Conservation (phyloP, 148 eudicot species). For the Dianthus caryophyllus region DNA sequence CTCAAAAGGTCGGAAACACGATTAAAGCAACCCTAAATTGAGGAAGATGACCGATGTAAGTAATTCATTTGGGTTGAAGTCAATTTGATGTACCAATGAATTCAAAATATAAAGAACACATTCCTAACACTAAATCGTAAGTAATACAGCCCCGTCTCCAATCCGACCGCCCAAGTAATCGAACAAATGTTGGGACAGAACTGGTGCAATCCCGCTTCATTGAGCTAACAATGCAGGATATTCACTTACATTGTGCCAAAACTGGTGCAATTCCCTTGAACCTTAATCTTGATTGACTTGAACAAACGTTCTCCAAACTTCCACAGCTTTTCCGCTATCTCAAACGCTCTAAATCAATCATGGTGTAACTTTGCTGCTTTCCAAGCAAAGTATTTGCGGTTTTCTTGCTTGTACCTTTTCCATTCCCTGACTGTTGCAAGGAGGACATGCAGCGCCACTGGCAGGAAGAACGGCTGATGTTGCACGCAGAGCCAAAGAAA, state of each 20-base stretch:
- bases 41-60: too few species aligned
- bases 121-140: too few species aligned
- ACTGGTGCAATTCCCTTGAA: neutral
- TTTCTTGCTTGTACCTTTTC: slow-evolving; percentile 75
- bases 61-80: too few species aligned
- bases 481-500: neutral
- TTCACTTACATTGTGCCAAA: neutral
- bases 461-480: slow-evolving; percentile 91
- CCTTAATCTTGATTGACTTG: neutral
- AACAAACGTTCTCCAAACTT: neutral
- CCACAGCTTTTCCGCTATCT: neutral
- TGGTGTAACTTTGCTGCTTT: slow-evolving; percentile 28
- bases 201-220: too few species aligned
- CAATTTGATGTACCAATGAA: too few species aligned
- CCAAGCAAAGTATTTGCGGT: slow-evolving; percentile 56
- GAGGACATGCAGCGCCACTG: slow-evolving; percentile 62
- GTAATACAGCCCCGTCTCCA: too few species aligned
- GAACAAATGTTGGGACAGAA: too few species aligned
- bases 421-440: slow-evolving; percentile 79
- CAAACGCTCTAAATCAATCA: slow-evolving; percentile 3
- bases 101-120: too few species aligned
- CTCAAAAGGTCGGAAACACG: too few species aligned
- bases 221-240: too few species aligned
- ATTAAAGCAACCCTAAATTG: too few species aligned
- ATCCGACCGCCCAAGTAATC: too few species aligned